These are phyloP conservation scores for Phytophthora hybrid DNA, from an alignment of 352 stramenopile species.

Conservation along the genomic window DNA sequence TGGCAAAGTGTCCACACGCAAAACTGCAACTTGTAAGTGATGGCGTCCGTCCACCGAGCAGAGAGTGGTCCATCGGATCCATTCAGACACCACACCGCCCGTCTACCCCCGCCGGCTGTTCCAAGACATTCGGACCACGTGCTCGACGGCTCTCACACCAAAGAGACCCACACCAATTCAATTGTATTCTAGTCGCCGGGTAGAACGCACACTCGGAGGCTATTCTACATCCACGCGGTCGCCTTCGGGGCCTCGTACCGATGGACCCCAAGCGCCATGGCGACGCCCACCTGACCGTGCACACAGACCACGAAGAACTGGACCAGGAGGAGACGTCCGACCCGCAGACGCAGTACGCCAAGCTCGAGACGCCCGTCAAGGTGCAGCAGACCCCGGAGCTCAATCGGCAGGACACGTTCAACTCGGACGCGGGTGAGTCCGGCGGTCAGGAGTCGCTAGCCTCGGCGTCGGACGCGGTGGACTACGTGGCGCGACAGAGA, in stretches of 20 bases:
- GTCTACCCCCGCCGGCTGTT: not conserved
- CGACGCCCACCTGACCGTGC: not conserved
- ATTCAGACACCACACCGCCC: not conserved
- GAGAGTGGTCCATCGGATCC: not conserved
- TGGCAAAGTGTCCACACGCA: not conserved
- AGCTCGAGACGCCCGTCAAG: constrained; percentile 53
- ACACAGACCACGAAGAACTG: constrained; percentile 18
- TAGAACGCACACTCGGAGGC: too few species aligned
- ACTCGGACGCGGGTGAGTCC: constrained; percentile 35
- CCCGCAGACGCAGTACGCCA: constrained; percentile 35
- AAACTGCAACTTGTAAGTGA: not conserved
- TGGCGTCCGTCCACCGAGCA: not conserved
- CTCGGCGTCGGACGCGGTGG: constrained; percentile 6
- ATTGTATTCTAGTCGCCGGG: too few species aligned
- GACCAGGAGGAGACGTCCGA: not conserved
- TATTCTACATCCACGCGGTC: not conserved
- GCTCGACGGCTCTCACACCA: not conserved
- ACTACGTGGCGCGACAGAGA: not conserved
- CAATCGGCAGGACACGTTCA: constrained; percentile 50
- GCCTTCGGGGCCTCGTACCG: not conserved
- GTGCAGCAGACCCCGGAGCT: constrained; percentile 28
- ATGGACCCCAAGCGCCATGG: not conserved
- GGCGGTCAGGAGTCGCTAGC: constrained; percentile 18
- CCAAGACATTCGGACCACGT: not conserved
- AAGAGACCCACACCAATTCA: not conserved